Conservation (phyloP, 176 grass and related monocot species). For the Elymus sibiricus region DNA sequence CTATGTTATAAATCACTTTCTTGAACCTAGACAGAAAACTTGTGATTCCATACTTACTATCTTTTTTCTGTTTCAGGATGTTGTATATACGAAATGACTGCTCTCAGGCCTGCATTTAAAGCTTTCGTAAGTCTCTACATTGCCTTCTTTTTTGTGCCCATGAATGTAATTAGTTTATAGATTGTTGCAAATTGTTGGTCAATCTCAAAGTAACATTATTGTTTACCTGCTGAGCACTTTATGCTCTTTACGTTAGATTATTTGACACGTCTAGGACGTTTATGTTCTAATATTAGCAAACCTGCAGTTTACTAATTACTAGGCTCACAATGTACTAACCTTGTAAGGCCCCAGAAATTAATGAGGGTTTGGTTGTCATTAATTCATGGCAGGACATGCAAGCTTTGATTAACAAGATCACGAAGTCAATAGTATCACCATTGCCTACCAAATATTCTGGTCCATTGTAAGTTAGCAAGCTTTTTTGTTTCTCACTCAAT, state of each 20-base stretch:
- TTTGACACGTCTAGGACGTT: slow-evolving; percentile 9
- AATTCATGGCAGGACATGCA: slow-evolving; percentile 83
- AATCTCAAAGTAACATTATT: background rate
- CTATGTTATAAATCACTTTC: slow-evolving; percentile 18
- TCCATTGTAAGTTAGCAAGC: slow-evolving; percentile 72
- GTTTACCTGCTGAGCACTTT: background rate
- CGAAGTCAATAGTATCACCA: slow-evolving; percentile 93
- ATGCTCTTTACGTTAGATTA: background rate
- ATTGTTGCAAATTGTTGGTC: slow-evolving; percentile 4
- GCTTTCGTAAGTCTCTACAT: slow-evolving; percentile 70
- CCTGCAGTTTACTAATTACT: slow-evolving; percentile 4
- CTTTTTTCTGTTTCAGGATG: slow-evolving; percentile 55
- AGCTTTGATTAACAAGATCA: slow-evolving; percentile 96
- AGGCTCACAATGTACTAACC: background rate
- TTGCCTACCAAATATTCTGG: slow-evolving; percentile 84
- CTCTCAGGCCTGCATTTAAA: slow-evolving; percentile 86
- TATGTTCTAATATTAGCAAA: slow-evolving; percentile 7
- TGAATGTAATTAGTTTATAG: background rate
- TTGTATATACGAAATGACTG: slow-evolving; percentile 97
- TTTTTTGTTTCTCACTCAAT: background rate
- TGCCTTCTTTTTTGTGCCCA: background rate
- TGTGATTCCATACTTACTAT: slow-evolving; percentile 8
- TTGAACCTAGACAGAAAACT: background rate
- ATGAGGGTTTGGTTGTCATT: background rate
- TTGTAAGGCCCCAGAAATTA: background rate